Conservation (phyloP, 441 rosid species). For the Eutrema salsugineum region DNA sequence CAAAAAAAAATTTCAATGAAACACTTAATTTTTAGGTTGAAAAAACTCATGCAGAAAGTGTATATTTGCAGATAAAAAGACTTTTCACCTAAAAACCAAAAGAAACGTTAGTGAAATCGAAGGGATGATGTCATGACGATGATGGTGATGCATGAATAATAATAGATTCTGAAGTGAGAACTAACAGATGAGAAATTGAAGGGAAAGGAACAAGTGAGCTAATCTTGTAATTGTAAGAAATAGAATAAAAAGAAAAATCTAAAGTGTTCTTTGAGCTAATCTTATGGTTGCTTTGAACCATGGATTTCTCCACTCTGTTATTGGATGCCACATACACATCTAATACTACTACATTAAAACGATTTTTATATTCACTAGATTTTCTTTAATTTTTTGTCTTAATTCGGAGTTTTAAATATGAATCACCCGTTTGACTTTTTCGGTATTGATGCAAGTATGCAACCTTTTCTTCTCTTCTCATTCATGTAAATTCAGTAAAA, state of each 20-base stretch:
- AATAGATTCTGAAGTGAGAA: slow-evolving; percentile 51
- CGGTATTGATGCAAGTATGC: not conserved
- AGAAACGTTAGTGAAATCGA: slow-evolving; percentile 30
- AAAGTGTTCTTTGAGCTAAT: slow-evolving; percentile 38
- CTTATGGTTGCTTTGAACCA: slow-evolving; percentile 57
- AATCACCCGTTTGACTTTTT: slow-evolving; percentile 7
- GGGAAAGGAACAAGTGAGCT: slow-evolving; percentile 67
- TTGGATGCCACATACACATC: slow-evolving; percentile 33
- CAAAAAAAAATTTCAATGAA: slow-evolving; percentile 30
- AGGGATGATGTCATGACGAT: slow-evolving; percentile 24
- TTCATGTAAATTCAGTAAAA: too few relatives aligned
- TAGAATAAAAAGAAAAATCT: not conserved
- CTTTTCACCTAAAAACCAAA: slow-evolving; percentile 45
- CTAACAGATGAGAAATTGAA: slow-evolving; percentile 40
- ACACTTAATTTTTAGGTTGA: slow-evolving; percentile 39
- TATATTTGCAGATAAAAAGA: slow-evolving; percentile 45
- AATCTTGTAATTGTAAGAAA: slow-evolving; percentile 18
- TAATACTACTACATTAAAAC: slow-evolving; percentile 1
- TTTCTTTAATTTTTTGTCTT: slow-evolving; percentile 11
- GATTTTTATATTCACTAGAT: not conserved
- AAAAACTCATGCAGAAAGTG: slow-evolving; percentile 32
- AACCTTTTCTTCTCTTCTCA: not conserved
- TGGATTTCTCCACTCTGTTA: slow-evolving; percentile 50
- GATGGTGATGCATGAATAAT: slow-evolving; percentile 21
- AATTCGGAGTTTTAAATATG: not conserved